Conservation (phyloP, 2,329 filamentous ascomycete genomes). For the Xylariales sp. region DNA sequence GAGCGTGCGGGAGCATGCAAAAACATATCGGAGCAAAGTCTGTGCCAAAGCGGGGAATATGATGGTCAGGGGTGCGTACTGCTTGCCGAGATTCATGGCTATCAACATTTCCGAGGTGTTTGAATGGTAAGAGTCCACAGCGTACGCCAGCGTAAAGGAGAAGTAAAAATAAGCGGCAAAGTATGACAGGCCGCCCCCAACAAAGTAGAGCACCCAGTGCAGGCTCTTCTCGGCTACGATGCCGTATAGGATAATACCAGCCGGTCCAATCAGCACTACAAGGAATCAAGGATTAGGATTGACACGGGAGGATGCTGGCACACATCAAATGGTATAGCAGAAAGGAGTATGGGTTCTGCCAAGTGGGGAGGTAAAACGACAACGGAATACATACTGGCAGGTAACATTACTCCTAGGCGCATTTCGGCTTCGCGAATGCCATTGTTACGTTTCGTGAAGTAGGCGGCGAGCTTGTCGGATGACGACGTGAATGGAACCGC, state of each 20-base stretch:
- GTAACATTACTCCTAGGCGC: conserved; percentile 53
- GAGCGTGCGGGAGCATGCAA: background rate
- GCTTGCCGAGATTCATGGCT: conserved; percentile 67
- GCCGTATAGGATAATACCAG: conserved; percentile 54
- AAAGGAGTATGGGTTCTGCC: background rate
- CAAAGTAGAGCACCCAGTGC: conserved; percentile 61
- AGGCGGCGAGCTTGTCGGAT: conserved; percentile 55
- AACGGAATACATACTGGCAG: conserved; percentile 42
- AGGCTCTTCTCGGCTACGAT: conserved; percentile 52
- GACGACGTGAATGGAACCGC: conserved; percentile 53
- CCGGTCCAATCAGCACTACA: conserved; percentile 49
- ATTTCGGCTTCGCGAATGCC: conserved; percentile 59
- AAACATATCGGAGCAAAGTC: background rate
- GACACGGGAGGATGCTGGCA: conserved; percentile 2
- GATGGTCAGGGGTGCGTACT: conserved; percentile 43
- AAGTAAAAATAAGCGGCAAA: conserved; percentile 67
- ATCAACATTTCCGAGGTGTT: conserved; percentile 74
- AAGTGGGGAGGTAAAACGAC: conserved; percentile 1
- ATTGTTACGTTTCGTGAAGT: conserved; percentile 53
- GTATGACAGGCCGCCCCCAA: conserved; percentile 62
- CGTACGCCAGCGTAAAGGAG: conserved; percentile 70
- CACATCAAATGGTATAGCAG: background rate
- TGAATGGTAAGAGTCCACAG: conserved; percentile 68
- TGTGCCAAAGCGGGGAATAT: background rate
- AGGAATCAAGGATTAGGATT: conserved; percentile 20